Evolutionary conservation across 495 filamentous ascomycete genomes (phyloP), one percentile per base, ranked within the genome.

Genomic region (Tuber indicum): DNA sequence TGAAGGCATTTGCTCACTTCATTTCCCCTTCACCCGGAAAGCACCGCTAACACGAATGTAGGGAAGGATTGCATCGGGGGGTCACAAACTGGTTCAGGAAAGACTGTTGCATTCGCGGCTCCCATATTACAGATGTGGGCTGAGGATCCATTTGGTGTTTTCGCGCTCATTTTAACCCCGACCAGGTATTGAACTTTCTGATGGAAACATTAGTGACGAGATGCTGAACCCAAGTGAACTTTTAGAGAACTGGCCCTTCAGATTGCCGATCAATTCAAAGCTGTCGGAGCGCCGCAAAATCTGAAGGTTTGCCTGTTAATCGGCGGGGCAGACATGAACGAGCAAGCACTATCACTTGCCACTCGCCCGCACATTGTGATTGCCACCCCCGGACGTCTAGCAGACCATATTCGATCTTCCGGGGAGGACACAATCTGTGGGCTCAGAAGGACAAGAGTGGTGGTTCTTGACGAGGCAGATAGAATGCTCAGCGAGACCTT

Each of bases 401-500:
- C 96, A 43, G 96, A 98, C 84, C 96, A 98, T 84, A 95, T 99
- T 81, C 88, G 88, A 17, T 93, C 90, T 0, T 97, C 94, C 3
- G 96, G 96, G 58, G 88, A 92, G 79, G 96, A 99, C 82, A 98
- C 96, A 0, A 88, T 96, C 71, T 87, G 89, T 74, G 94, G 93
- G 4, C 86, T 99, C 12, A 87, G 90, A 3, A 89, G 94, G 39
- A 91, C 91, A 16, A 90, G 90, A 44, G 92, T 94, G 85, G 92
- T 98, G 8, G 93, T 99, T 0, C 90, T 99, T 58, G 96, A 99
- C 85, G 96, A 99, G 87, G 96, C 96, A 41, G 96, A 99, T 85
- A 90, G 96, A 62, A 88, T 99, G 36, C 88, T 99, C 26, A 78
- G 71, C 41, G 82, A 84, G 69, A 83, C 82, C 1, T 84, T 84